Evolutionary conservation across 495 filamentous ascomycete genomes (phyloP), one percentile per base, ranked within the genome.

Genomic region (Podospora pseudoanserina): DNA sequence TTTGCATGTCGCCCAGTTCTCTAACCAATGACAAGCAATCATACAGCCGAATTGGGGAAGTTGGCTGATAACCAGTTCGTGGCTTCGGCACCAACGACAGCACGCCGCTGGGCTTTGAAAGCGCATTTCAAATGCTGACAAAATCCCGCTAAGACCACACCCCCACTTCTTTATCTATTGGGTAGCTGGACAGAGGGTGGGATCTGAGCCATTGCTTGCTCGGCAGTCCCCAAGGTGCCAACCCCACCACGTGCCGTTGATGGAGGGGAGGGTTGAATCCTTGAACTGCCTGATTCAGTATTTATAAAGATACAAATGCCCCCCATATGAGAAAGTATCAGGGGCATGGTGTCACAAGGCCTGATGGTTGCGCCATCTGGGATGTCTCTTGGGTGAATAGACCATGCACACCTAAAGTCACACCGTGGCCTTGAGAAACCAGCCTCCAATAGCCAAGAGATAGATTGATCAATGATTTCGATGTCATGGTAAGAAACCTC

Each of bases 81-180:
- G 39, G 39, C 39, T 49, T 49, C 39, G 39, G 39, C 39, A 9
- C 39, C 39, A 49, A 13, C 5, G 34, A 39, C 7, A 16, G 39
- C 7, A 3, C 13, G 39, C 39, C 39, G 39, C 7, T 49, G 9
- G 34, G 34, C 39, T 49, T 49, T 49, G 6, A 49, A 49, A 49
- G 13, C 23, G 54, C 62, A 65, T 69, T 69, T 69, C 67, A 65
- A 69, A 69, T 69, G 58, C 63, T 69, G 63, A 69, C 56, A 20
- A 28, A 60, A 11, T 19, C 26, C 23, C 6, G 55, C 55, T 58
- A 58, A 58, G n/a, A 58, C 7, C n/a, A 58, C 19, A 23, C 23
- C 23, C 55, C 55, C 55, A 20, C n/a, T 58, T 11, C 39, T 49
- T 11, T 49, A 49, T 49, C 34, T 23, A 23, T 23, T 23, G 34